Percentiles rank a stretch among this genome's conserved stretches.
These are phyloP conservation scores for Trypanosoma caninum DNA, from an alignment of 208 protist genomes.

Conservation along the genomic window DNA sequence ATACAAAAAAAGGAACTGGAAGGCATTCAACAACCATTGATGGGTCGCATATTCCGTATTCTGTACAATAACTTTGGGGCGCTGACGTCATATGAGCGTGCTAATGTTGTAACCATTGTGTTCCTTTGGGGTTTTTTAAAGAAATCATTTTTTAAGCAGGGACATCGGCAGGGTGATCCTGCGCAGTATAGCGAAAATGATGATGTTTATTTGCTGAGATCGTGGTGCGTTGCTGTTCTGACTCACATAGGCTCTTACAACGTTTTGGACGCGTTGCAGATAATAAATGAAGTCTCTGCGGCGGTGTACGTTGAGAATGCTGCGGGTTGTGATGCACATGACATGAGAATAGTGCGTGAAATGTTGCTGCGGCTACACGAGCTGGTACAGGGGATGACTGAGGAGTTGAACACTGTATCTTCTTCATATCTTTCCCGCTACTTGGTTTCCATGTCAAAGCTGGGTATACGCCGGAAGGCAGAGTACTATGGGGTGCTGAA, in stretches of 20 bases:
- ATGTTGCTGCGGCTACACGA: constrained; percentile 12
- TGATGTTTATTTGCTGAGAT: background rate
- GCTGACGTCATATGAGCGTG: constrained; percentile 36
- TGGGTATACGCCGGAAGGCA: constrained; percentile 32
- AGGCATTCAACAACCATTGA: constrained; percentile 2
- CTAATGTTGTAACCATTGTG: constrained; percentile 19
- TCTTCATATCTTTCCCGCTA: constrained; percentile 51
- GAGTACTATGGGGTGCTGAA: constrained; percentile 41
- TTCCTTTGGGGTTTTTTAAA: constrained; percentile 36
- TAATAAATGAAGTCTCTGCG: constrained; percentile 46
- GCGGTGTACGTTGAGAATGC: constrained; percentile 21
- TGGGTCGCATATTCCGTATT: constrained; percentile 12
- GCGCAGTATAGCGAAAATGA: background rate
- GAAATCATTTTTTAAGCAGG: background rate
- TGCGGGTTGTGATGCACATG: constrained; percentile 7
- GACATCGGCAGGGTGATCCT: background rate
- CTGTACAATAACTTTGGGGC: constrained; percentile 13
- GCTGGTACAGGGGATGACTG: constrained; percentile 10
- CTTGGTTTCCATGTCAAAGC: constrained; percentile 49
- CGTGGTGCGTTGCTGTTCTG: constrained; percentile 13
- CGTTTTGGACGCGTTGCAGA: constrained; percentile 34
- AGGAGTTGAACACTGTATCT: constrained; percentile 12
- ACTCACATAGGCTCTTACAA: constrained; percentile 17
- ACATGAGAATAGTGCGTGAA: background rate
- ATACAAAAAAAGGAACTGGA: background rate